Evolutionary conservation across 1,284 basidiomycete genomes (phyloP).

Genomic region (Anthracocystis setariae): DNA sequence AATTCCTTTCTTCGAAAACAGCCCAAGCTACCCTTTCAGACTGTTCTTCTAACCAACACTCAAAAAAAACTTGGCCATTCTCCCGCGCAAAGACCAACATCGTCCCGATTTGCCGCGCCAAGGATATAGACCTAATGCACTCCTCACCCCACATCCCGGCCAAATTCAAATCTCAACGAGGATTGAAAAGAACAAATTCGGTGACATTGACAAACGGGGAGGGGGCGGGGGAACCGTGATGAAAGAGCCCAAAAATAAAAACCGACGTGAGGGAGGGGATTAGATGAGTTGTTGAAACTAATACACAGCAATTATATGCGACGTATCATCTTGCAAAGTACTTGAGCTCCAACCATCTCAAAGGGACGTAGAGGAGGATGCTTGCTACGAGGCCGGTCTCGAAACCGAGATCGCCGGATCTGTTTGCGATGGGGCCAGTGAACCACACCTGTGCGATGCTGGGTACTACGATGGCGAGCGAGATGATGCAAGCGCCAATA

Average conservation of each 20-base stretch:
- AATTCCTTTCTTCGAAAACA: too few relatives aligned
- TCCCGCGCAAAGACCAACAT: too few relatives aligned
- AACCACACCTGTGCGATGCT: slow-evolving; percentile 66
- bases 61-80: too few relatives aligned
- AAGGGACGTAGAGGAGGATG: slow-evolving; percentile 60
- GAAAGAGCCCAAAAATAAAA: background rate
- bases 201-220: slow-evolving; percentile 13
- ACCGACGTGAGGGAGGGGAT: too few relatives aligned
- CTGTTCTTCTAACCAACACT: slow-evolving; percentile 49
- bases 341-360: slow-evolving; percentile 61
- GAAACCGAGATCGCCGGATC: slow-evolving; percentile 68
- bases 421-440: slow-evolving; percentile 60
- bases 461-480: slow-evolving; percentile 62
- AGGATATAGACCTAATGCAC: too few relatives aligned
- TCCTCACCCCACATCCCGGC: too few relatives aligned
- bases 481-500: slow-evolving; percentile 49
- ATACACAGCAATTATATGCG: too few relatives aligned
- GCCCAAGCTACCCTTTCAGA: slow-evolving; percentile 55
- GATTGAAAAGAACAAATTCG: slow-evolving; percentile 1
- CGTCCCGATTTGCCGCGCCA: too few relatives aligned
- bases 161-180: background rate
- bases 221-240: background rate
- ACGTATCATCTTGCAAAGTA: slow-evolving; percentile 49
- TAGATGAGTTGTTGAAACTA: too few relatives aligned
- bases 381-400: slow-evolving; percentile 66